These are phyloP conservation scores for Aspergillus ostianus DNA, from an alignment of 495 filamentous ascomycete genomes.

Conservation along the genomic window DNA sequence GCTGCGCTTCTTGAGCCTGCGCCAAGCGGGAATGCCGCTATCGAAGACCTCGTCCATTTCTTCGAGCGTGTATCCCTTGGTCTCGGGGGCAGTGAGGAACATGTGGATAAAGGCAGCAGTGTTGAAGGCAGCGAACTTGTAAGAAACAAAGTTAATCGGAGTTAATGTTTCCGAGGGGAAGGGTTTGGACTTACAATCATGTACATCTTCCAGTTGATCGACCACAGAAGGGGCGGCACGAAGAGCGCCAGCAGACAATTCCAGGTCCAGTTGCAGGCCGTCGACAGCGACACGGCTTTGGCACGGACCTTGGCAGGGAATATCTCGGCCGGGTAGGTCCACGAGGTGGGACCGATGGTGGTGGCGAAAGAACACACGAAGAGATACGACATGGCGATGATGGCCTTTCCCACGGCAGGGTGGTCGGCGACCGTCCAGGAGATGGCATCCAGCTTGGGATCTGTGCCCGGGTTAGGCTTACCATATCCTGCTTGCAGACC, in stretches of 20 bases:
- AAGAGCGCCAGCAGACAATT: conserved; percentile 37
- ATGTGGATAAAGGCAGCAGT: conserved; percentile 38
- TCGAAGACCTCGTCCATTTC: conserved; percentile 49
- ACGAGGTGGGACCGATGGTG: conserved; percentile 40
- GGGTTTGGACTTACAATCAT: conserved; percentile 16
- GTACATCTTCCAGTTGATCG: conserved; percentile 25
- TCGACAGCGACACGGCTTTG: conserved; percentile 63
- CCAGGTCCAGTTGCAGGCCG: conserved; percentile 63
- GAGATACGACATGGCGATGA: conserved; percentile 64
- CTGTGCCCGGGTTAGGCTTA: conserved; percentile 38
- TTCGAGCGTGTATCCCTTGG: conserved; percentile 49
- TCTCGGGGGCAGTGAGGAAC: conserved; percentile 57
- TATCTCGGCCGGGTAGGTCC: conserved; percentile 68
- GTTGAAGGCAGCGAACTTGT: conserved; percentile 26
- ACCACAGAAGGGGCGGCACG: conserved; percentile 19
- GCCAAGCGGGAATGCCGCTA: conserved; percentile 17
- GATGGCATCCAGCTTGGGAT: conserved; percentile 41
- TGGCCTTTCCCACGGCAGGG: conserved; percentile 42
- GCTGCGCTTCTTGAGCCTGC: conserved; percentile 11
- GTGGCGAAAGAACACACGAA: conserved; percentile 63
- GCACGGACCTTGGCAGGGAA: conserved; percentile 65
- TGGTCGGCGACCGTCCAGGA: conserved; percentile 58
- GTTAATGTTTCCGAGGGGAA: no score
- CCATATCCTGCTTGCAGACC: conserved; percentile 64
- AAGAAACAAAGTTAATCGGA: neutral